Conservation (phyloP, 2,329 filamentous ascomycete genomes). For the Phoma sp. region DNA sequence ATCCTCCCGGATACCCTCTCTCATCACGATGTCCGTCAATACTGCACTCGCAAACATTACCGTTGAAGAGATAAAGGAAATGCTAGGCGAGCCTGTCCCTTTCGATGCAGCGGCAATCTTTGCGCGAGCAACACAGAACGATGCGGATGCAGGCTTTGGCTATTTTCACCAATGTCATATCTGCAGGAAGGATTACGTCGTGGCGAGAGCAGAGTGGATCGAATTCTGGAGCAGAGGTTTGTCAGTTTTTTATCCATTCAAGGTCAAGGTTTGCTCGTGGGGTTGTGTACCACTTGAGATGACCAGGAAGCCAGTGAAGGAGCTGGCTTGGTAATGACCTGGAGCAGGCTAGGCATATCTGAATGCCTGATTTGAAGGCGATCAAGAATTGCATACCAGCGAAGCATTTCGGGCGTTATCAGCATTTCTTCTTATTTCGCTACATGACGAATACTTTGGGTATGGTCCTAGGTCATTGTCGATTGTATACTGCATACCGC, state of each 20-base stretch:
- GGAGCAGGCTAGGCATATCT: too few relatives aligned
- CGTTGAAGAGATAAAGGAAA: constrained; percentile 12
- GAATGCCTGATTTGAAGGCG: too few relatives aligned
- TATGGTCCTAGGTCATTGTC: not conserved
- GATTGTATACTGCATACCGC: too few relatives aligned
- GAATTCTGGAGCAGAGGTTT: constrained; percentile 35
- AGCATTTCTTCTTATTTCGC: not conserved
- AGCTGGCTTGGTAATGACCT: constrained; percentile 4
- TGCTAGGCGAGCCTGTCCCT: constrained; percentile 15
- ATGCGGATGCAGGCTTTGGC: constrained; percentile 21
- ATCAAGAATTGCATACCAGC: not conserved
- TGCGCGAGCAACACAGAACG: constrained; percentile 22
- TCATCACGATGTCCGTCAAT: constrained; percentile 25
- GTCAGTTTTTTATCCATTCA: constrained; percentile 28
- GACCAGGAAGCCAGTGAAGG: constrained; percentile 19
- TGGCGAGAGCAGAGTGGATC: constrained; percentile 41
- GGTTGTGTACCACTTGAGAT: constrained; percentile 37
- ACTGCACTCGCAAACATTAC: constrained; percentile 19
- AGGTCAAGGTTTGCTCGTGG: constrained; percentile 42
- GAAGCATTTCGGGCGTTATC: not conserved
- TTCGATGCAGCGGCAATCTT: constrained; percentile 23
- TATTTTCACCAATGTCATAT: constrained; percentile 34
- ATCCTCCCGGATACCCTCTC: constrained; percentile 19
- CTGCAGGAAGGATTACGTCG: constrained; percentile 38
- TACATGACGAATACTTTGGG: not conserved